Conservation (phyloP, 2,329 filamentous ascomycete genomes). For the Plectosphaerella plurivora region DNA sequence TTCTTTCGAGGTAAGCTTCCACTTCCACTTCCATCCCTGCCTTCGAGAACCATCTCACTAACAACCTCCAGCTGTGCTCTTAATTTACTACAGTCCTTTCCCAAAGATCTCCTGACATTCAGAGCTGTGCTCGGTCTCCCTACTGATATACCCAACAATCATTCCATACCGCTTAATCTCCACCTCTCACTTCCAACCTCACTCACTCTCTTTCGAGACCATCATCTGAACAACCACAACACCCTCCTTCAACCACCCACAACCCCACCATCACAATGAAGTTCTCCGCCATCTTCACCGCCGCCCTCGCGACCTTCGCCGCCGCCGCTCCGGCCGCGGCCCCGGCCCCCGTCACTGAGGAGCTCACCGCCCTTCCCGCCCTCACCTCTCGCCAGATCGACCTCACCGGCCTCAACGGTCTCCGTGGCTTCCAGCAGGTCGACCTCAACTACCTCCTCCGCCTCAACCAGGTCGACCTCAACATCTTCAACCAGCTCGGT, state of each 20-base stretch:
- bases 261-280: constrained; percentile 35
- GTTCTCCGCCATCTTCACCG: constrained; percentile 39
- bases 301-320: constrained; percentile 36
- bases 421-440: constrained; percentile 32
- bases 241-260: constrained; percentile 10
- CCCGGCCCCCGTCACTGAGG: constrained; percentile 22
- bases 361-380: constrained; percentile 28
- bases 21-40: not conserved
- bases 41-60: constrained; percentile 8
- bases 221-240: not conserved
- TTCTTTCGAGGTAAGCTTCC: constrained; percentile 39
- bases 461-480: constrained; percentile 40
- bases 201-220: constrained; percentile 11
- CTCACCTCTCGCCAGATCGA: constrained; percentile 32
- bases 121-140: constrained; percentile 39
- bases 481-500: constrained; percentile 32
- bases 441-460: constrained; percentile 41
- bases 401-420: constrained; percentile 31
- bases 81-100: constrained; percentile 39
- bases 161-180: constrained; percentile 16
- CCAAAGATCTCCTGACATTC: constrained; percentile 27
- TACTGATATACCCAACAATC: constrained; percentile 11
- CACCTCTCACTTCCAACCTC: constrained; percentile 15
- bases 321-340: constrained; percentile 40
- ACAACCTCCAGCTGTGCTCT: constrained; percentile 40